Evolutionary conservation across 2,329 filamentous ascomycete species (phyloP), one percentile per base, ranked within the genome.

Genomic region (Epichloe hybrida): DNA sequence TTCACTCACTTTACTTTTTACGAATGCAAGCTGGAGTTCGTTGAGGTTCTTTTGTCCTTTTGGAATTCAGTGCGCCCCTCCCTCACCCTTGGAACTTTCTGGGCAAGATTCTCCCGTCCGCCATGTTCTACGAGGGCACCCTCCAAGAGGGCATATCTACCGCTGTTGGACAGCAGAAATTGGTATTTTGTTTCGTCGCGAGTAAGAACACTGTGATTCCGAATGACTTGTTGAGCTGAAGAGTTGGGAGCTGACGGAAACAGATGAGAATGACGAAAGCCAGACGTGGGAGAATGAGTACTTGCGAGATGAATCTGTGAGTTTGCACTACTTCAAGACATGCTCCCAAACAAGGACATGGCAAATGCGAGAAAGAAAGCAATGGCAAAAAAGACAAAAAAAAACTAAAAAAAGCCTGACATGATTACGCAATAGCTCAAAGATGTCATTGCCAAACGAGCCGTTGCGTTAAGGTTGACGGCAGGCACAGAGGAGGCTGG

Each of bases 161-260:
- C 20, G 88, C 90, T 12, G 75, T 96, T 5, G 77, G 80, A 53
- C 74, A 90, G 64, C 72, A 79, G 53, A 94, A 91, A 66, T 75
- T 85, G 17, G 86, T 96, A 0, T 77, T 86, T 34, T 95, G 88
- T 69, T 94, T 96, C 66, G 83, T 95, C 35, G 80, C 81, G 61
- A 84, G 87, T 88, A 66, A 57, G 72, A 57, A 21, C 8, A n/a
- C 11, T n/a, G 9, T 31, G n/a, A 20, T 31, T 7, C 31, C 17
- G 13, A 23, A 17, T 21, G 11, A 5, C 17, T 34, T 39, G 5
- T 27, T 39, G n/a, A 40, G 41, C 12, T 35, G 9, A 20, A 39
- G 40, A 34, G 38, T 40, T 15, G 6, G 13, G 21, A 51, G 20
- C 57, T 62, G 50, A 62, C 54, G 42, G 8, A 12, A 15, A 21